These are phyloP conservation scores for Yamadazyma insecticola DNA, from an alignment of 805 yeast genomes.

Conservation along the genomic window DNA sequence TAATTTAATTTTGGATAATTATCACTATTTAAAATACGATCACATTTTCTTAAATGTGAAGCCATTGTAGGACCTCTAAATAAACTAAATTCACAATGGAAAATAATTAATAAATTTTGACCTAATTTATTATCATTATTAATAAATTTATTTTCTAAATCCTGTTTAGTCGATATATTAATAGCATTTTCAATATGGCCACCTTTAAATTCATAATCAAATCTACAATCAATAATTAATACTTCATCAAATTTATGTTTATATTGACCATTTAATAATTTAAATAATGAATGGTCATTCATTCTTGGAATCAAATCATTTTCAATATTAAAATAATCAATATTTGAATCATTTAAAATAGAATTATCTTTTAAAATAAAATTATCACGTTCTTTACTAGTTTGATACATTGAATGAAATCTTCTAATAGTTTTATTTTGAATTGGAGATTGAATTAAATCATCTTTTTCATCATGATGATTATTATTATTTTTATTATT, in stretches of 20 bases:
- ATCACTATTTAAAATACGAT: constrained; percentile 67
- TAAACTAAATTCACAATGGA: constrained; percentile 93
- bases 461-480: constrained; percentile 3
- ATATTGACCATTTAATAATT: constrained; percentile 51
- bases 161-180: constrained; percentile 68
- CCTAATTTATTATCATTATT: constrained; percentile 14
- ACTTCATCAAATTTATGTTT: constrained; percentile 49
- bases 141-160: constrained; percentile 55
- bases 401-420: constrained; percentile 67
- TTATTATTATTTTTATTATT: constrained; percentile 15
- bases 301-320: constrained; percentile 71
- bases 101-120: constrained; percentile 53
- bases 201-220: constrained; percentile 86
- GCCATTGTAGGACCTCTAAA: constrained; percentile 96
- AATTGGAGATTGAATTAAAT: constrained; percentile 1
- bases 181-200: constrained; percentile 87
- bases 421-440: constrained; percentile 35
- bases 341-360: constrained; percentile 22
- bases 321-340: constrained; percentile 26
- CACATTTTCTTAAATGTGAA: constrained; percentile 74
- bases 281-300: constrained; percentile 51
- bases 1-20: constrained; percentile 77
- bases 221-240: constrained; percentile 79
- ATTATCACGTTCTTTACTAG: constrained; percentile 28
- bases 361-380: constrained; percentile 24